These are phyloP conservation scores for Paramecium sonneborni DNA, from an alignment of 73 alveolate genomes.

Conservation along the genomic window DNA sequence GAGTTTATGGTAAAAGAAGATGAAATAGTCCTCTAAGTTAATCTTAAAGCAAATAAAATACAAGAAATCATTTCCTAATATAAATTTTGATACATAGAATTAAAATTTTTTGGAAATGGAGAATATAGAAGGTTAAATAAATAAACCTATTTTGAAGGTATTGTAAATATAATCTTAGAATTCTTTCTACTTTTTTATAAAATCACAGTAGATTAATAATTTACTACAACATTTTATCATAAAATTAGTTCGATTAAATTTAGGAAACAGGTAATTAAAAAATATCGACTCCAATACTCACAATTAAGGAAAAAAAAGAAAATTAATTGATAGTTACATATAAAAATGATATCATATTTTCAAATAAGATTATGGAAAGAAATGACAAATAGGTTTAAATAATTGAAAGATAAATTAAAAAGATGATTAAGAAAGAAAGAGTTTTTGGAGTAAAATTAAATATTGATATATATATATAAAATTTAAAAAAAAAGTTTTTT, in stretches of 20 bases:
- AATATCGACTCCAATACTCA: neutral
- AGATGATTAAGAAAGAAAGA: slow-evolving; percentile 6
- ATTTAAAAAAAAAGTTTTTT: too few relatives aligned
- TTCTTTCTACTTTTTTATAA: neutral
- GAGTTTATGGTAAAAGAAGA: neutral
- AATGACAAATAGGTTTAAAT: neutral
- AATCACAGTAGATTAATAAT: too few relatives aligned
- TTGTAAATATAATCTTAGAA: neutral
- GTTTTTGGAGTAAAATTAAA: slow-evolving; percentile 5
- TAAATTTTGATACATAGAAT: neutral
- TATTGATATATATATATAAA: too few relatives aligned
- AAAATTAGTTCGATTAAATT: neutral
- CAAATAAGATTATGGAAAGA: neutral
- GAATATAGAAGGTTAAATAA: neutral
- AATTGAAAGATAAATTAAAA: neutral
- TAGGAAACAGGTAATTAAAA: neutral
- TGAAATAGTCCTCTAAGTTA: neutral
- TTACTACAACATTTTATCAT: neutral
- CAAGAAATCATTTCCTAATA: neutral
- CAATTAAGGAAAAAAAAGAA: neutral
- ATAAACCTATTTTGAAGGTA: neutral
- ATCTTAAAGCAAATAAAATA: neutral
- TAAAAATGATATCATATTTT: neutral
- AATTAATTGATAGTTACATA: slow-evolving; percentile 3
- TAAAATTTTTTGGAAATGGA: neutral